Evolutionary conservation across 768 basidiomycete species (phyloP).

Genomic region (Polyporus arcularius): DNA sequence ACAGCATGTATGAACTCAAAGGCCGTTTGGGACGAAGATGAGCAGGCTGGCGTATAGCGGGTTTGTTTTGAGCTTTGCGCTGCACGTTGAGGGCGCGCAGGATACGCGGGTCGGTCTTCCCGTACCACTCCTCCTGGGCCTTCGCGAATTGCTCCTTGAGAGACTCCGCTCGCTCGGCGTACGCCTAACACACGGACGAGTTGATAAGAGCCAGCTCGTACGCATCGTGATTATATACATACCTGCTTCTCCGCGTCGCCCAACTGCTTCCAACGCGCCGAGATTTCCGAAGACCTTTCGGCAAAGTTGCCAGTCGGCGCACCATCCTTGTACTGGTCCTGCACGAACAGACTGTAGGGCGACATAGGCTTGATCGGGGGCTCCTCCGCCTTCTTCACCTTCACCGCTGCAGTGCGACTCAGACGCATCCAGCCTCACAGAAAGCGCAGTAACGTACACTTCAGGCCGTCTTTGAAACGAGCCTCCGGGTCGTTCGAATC

Average conservation of each 20-base stretch:
- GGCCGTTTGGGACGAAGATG: background rate
- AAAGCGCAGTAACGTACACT: conserved; percentile 1
- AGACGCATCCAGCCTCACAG: no score
- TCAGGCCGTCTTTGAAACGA: background rate
- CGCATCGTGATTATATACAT: background rate
- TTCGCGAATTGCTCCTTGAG: background rate
- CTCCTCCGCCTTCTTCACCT: conserved; percentile 6
- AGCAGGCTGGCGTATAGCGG: background rate
- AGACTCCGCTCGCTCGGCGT: background rate
- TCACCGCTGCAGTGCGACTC: conserved; percentile 2
- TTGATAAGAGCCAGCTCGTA: background rate
- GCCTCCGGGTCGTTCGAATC: background rate
- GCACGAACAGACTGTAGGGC: conserved; percentile 3
- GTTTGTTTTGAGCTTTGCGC: background rate
- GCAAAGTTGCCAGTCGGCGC: background rate
- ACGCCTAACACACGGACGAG: background rate
- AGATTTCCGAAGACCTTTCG: background rate
- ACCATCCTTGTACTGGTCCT: background rate
- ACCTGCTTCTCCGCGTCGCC: conserved; percentile 16
- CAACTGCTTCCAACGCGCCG: conserved; percentile 1
- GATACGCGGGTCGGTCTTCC: conserved; percentile 9
- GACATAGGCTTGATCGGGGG: conserved; percentile 5
- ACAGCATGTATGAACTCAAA: background rate
- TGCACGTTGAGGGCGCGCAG: conserved; percentile 6
- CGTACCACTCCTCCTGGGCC: conserved; percentile 2